Percentiles rank a stretch among this genome's conserved stretches.
phyloP scores from a whole-genome alignment of 2,329 filamentous ascomycete species.

The Ambrosiella xylebori region DNA sequence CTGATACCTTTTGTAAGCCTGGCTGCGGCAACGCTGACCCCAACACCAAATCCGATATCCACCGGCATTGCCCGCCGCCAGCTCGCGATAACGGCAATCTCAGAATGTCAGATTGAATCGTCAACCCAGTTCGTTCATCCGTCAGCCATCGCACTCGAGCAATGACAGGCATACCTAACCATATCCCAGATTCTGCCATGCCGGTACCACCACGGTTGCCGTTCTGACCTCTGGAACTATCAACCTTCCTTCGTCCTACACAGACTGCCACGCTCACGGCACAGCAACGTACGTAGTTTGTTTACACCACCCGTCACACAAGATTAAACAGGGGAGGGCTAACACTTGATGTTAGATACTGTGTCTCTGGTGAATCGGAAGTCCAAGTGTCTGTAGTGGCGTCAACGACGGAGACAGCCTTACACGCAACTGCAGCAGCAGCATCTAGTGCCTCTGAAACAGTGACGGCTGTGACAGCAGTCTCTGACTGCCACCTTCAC shows the following conservation, averaged over 20 bases:
- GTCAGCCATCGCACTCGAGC: not conserved
- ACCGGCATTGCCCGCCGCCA: not conserved
- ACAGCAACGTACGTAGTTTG: slow-evolving; percentile 30
- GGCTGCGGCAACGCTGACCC: not conserved
- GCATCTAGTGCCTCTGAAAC: slow-evolving; percentile 2
- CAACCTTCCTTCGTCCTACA: slow-evolving; percentile 41
- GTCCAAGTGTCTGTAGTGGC: slow-evolving; percentile 21
- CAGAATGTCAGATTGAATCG: slow-evolving; percentile 6
- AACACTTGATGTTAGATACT: slow-evolving; percentile 15
- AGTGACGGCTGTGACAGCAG: slow-evolving; percentile 20
- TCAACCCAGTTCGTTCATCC: slow-evolving; percentile 6
- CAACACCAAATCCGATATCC: not conserved
- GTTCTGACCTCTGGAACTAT: slow-evolving; percentile 34
- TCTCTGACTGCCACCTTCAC: slow-evolving; percentile 27
- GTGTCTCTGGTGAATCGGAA: slow-evolving; percentile 27
- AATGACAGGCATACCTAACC: not conserved
- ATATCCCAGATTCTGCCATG: slow-evolving; percentile 27
- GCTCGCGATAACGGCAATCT: slow-evolving; percentile 1
- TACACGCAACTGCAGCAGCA: slow-evolving; percentile 8
- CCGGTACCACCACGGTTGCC: slow-evolving; percentile 25
- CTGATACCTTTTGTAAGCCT: not conserved
- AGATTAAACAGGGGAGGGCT: not conserved
- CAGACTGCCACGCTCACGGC: slow-evolving; percentile 46
- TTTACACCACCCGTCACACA: not conserved
- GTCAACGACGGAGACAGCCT: slow-evolving; percentile 11